Percentiles rank a stretch among this genome's conserved stretches.
Conservation (phyloP, 495 filamentous ascomycete species). For the Xylaria acuta region DNA sequence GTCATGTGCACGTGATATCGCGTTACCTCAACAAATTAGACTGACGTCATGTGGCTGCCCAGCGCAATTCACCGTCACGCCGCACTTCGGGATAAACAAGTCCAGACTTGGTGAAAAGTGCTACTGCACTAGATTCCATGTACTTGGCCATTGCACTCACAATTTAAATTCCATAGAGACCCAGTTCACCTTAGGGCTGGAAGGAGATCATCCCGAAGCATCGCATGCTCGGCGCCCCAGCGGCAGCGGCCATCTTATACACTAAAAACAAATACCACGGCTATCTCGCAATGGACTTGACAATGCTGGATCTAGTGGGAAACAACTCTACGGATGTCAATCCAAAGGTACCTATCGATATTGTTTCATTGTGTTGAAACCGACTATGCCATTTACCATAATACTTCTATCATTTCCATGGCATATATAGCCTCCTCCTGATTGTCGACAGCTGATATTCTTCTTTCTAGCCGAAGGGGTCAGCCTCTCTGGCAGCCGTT, state of each 20-base stretch:
- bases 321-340: neutral
- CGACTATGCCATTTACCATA: neutral
- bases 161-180: neutral
- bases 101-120: neutral
- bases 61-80: neutral
- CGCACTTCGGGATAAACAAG: neutral
- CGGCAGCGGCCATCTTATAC: neutral
- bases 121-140: neutral
- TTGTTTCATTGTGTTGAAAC: neutral
- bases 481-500: constrained; percentile 37
- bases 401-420: neutral
- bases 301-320: neutral
- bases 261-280: neutral
- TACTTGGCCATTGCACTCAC: too few species aligned
- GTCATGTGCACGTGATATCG: constrained; percentile 5
- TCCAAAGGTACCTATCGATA: constrained; percentile 19
- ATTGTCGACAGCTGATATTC: constrained; percentile 19
- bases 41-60: constrained; percentile 19
- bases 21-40: neutral
- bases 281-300: neutral
- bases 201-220: neutral
- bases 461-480: constrained; percentile 34
- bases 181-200: neutral
- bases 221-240: neutral
- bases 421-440: neutral